phyloP scores from a whole-genome alignment of 441 rosid genomes.

The Jatropha podagrica region DNA sequence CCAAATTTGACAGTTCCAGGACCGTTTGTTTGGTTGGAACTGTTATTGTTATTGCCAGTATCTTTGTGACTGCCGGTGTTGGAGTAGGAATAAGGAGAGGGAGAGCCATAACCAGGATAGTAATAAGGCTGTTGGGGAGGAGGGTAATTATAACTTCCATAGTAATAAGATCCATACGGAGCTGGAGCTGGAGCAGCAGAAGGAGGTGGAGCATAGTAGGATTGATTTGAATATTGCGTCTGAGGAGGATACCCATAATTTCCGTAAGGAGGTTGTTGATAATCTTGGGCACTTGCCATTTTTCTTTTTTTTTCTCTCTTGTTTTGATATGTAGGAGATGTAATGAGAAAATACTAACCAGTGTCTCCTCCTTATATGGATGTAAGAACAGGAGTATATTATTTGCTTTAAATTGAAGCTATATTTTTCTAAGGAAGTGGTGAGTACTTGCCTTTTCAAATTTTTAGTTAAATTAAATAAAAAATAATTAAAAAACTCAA shows the following conservation, averaged over 20 bases:
- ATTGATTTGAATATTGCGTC: not conserved
- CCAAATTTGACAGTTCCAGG: not conserved
- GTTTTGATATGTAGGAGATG: not conserved
- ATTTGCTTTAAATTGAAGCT: not conserved
- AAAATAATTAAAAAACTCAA: too few species aligned
- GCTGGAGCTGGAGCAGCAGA: not conserved
- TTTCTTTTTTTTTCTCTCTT: too few species aligned
- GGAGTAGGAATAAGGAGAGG: not conserved
- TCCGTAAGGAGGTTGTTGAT: not conserved
- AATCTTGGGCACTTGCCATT: not conserved
- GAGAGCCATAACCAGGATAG: not conserved
- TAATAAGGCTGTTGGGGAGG: not conserved
- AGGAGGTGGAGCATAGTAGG: not conserved
- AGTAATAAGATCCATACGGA: not conserved
- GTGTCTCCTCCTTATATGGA: not conserved
- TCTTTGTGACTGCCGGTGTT: not conserved
- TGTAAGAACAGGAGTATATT: not conserved
- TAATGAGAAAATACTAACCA: not conserved
- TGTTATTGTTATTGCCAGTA: not conserved
- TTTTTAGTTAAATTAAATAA: too few species aligned
- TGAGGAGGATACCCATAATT: not conserved
- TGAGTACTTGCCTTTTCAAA: too few species aligned
- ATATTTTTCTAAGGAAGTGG: too few species aligned
- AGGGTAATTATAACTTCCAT: not conserved
- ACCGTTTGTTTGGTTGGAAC: not conserved